Base-by-base conservation (phyloP, 1,284 basidiomycete species). In the Xanthoconium separans region DNA sequence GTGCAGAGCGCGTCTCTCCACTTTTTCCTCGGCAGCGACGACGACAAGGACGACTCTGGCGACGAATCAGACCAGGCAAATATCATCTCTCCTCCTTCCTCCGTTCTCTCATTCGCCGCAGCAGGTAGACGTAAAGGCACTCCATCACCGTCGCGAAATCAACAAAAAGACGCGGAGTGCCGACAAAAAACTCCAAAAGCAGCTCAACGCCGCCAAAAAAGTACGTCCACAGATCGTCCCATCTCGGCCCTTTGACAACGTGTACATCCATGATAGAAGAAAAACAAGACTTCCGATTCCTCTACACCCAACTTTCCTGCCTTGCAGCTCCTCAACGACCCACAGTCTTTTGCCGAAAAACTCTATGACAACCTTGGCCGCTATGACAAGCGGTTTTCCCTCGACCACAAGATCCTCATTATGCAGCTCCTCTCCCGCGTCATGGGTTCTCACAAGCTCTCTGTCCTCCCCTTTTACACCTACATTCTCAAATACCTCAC, bases 391-490 rank as follows among this genome's bases (percentile, higher is more conserved):
- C 87, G 90, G 16, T 94, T 91, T 69, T 90, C 92, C 20, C 83
- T 99, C 61, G 95, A 98, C 63, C 96, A 98, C 80, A 98, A 98
- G 75, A 90, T 99, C 56, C 81, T 98, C 59, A 81, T 98, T 67
- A 97, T 99, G 93, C 95, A 98, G 70, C 87, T 99, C 39, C 83
- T 99, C 47, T 91, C 93, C n/a, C 87, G 97, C 47, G 90, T 98
- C 50, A 96, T 95, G 85, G 91, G 93, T 37, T 76, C 83, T 2
- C 96, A 99, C 77, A 95, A 95, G 71, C 85, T 97, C 55, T 94
- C 89, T 69, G 87, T 99, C 34, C 86, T 99, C 47, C 84, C 89
- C n/a, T 98, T 98, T 76, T 99, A 99, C 78, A 92, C 92, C 18
- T 99, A 98, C 76, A 84, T 98, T 69, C 81, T 97, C 77, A 93